These are phyloP conservation scores for Colletotrichum sp. DNA, from an alignment of 2,329 filamentous ascomycete genomes.

Conservation along the genomic window DNA sequence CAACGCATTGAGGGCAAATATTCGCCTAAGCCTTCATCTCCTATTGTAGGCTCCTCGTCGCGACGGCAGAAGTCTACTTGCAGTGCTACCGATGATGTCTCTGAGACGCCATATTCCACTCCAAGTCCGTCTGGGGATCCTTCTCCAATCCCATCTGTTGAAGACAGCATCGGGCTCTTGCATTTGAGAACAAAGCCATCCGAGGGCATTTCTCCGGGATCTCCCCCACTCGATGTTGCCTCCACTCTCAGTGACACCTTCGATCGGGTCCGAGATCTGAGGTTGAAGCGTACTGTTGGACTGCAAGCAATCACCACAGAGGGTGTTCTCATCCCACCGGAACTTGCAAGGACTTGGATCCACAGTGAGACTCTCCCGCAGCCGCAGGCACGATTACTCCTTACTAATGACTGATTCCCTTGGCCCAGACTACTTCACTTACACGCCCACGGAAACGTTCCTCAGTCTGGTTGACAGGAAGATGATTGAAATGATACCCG, in stretches of 20 bases:
- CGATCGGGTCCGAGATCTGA: conserved; percentile 29
- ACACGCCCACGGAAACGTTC: conserved; percentile 33
- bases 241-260: conserved; percentile 32
- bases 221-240: conserved; percentile 27
- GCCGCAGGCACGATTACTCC: not conserved
- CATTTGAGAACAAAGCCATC: not conserved
- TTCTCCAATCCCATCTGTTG: not conserved
- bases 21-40: conserved; percentile 8
- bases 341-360: conserved; percentile 32
- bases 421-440: conserved; percentile 30
- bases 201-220: not conserved
- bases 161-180: not conserved
- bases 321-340: conserved; percentile 29
- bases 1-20: conserved; percentile 29
- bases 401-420: not conserved
- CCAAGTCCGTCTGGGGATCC: not conserved
- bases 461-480: conserved; percentile 29
- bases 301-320: conserved; percentile 27
- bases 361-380: conserved; percentile 23
- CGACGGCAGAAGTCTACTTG: not conserved
- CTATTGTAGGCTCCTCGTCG: not conserved
- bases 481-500: conserved; percentile 33
- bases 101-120: not conserved
- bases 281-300: conserved; percentile 24
- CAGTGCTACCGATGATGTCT: not conserved